Conservation (phyloP, 2,329 filamentous ascomycete species). For the Beauveria caledonica region DNA sequence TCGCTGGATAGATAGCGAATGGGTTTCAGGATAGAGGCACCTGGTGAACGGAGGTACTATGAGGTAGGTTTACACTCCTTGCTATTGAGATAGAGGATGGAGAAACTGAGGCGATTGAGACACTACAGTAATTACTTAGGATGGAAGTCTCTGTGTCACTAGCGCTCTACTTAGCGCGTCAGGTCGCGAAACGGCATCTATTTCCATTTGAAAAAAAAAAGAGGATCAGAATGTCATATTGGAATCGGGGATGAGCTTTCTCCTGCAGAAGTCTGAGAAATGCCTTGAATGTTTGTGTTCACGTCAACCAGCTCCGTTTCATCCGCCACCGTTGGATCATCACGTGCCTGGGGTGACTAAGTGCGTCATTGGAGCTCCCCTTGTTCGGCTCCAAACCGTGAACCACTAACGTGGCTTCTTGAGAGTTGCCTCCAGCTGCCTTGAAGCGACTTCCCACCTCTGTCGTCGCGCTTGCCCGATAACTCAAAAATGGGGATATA, state of each 20-base stretch:
- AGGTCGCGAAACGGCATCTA: not conserved
- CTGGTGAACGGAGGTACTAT: constrained; percentile 16
- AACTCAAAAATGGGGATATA: constrained; percentile 6
- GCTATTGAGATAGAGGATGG: not conserved
- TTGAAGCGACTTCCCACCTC: not conserved
- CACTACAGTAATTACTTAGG: not conserved
- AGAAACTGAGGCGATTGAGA: not conserved
- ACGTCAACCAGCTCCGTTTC: not conserved
- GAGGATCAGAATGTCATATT: not conserved
- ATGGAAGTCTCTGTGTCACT: too few relatives aligned
- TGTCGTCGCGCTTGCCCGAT: not conserved
- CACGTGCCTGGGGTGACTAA: constrained; percentile 10
- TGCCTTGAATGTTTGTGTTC: not conserved
- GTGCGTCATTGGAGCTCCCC: constrained; percentile 9
- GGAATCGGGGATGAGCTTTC: not conserved
- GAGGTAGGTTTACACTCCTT: not conserved
- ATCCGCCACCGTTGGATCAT: not conserved
- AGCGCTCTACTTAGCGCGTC: not conserved
- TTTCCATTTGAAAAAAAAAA: not conserved
- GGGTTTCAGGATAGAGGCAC: constrained; percentile 16
- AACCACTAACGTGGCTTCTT: constrained; percentile 10
- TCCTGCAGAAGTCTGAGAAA: not conserved
- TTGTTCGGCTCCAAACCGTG: not conserved
- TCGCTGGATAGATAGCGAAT: constrained; percentile 16
- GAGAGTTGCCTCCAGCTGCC: not conserved